Base-by-base conservation (phyloP, 768 basidiomycete species). In the Pisolithus albus region DNA sequence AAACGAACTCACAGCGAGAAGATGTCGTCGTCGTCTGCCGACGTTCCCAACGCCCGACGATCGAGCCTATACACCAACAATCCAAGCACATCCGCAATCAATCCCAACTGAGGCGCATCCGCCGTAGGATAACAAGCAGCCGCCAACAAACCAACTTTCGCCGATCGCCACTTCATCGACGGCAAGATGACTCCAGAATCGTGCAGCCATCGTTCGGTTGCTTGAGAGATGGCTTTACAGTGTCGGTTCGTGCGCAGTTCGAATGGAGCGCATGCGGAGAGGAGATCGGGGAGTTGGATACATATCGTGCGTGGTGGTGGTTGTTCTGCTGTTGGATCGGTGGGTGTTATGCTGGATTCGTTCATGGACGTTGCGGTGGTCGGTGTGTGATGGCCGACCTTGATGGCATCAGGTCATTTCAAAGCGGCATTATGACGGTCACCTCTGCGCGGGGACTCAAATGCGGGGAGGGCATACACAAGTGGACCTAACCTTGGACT, bases 41-140 rank as follows among this genome's bases (percentile, higher is more conserved):
- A n/a, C n/a, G 24, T 7, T 45, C 24, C 24, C 18, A 9, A 10
- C 2, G 24, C n/a, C 24, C 16, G 46, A 6, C n/a, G 32, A 24
- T 47, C 46, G 34, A 34, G 13, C 23, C 23, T 18, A 51, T 72
- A 60, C 19, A 75, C 55, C 42, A 80, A 49, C 47, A 78, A 54
- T 38, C 73, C 71, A 50, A 78, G 58, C 43, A 83, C 73, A 53
- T 83, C 79, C 30, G 75, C 70, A 46, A 78, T 64, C 34, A 81
- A 67, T 30, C 71, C 67, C 21, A 86, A 65, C 61, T 85, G 84
- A 0, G 80, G 66, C 7, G 69, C 65, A 58, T 84, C 83, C 56
- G 76, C 79, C 2, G 67, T 74, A 7, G 84, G 83, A 56, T 79
- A 78, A 58, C 81, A 82, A 1, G 83, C 70, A 1, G 80, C 71